Conservation (phyloP, 371 early-diverging fungal genomes). For the Neoconidiobolus thromboides region DNA sequence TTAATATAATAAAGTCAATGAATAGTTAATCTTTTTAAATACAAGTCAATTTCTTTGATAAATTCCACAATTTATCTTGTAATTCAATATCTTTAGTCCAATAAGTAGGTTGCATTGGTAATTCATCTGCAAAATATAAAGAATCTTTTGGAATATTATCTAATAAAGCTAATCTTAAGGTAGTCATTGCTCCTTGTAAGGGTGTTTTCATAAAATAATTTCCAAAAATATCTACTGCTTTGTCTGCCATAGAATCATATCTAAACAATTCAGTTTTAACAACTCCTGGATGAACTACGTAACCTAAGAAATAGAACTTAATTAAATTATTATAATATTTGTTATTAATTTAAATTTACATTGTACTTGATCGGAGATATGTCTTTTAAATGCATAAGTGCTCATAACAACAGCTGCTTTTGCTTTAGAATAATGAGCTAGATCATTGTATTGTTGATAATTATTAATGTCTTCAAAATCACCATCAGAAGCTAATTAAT, state of each 20-base stretch:
- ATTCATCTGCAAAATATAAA: conserved; percentile 1
- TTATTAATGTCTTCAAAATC: neutral
- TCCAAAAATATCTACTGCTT: neutral
- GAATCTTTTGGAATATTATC: neutral
- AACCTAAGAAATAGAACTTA: neutral
- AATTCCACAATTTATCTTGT: neutral
- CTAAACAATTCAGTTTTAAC: neutral
- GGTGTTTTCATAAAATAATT: neutral
- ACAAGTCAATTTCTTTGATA: neutral
- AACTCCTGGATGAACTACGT: neutral
- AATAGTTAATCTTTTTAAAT: no score
- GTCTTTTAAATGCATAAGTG: neutral
- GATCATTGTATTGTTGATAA: neutral
- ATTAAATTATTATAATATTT: neutral
- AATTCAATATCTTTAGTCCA: neutral
- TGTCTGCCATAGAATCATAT: neutral
- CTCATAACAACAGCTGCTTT: conserved; percentile 3
- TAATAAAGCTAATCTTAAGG: neutral
- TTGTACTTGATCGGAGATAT: neutral
- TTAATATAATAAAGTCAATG: neutral
- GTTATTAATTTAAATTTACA: neutral
- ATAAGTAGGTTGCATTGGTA: neutral
- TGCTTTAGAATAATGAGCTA: neutral
- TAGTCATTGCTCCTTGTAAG: neutral
- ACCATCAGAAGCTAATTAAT: neutral